Evolutionary conservation across 2,329 filamentous ascomycete genomes (phyloP).

Genomic region (Myriosclerotinia duriaeana): DNA sequence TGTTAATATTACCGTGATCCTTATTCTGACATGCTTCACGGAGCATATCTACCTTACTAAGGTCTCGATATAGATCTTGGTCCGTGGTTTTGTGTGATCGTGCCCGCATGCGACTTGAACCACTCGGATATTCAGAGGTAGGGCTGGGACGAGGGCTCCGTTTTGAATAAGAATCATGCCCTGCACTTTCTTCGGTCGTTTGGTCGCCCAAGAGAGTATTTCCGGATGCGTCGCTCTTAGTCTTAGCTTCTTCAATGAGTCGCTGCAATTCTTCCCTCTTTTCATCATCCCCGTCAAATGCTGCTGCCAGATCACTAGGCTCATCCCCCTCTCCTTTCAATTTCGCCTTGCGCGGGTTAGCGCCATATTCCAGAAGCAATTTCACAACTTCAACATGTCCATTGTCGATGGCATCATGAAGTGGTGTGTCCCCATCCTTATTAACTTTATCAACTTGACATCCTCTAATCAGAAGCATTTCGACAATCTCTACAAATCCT

Average conservation of each 20-base stretch:
- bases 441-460: slow-evolving; percentile 79
- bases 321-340: slow-evolving; percentile 75
- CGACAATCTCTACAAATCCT: slow-evolving; percentile 82
- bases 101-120: slow-evolving; percentile 46
- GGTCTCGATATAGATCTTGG: slow-evolving; percentile 58
- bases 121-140: slow-evolving; percentile 39
- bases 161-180: slow-evolving; percentile 51
- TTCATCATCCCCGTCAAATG: slow-evolving; percentile 64
- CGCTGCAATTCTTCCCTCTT: slow-evolving; percentile 64
- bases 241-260: slow-evolving; percentile 62
- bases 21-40: slow-evolving; percentile 60
- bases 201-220: slow-evolving; percentile 60
- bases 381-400: slow-evolving; percentile 86
- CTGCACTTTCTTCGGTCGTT: slow-evolving; percentile 41
- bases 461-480: slow-evolving; percentile 78
- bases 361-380: slow-evolving; percentile 78
- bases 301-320: slow-evolving; percentile 78
- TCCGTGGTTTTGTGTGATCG: slow-evolving; percentile 64
- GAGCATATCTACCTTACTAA: slow-evolving; percentile 53
- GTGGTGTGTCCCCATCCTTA: slow-evolving; percentile 84
- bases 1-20: slow-evolving; percentile 60
- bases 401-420: slow-evolving; percentile 96
- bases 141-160: slow-evolving; percentile 61
- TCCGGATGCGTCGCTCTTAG: slow-evolving; percentile 51
- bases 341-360: slow-evolving; percentile 88